These are phyloP conservation scores for Polyporus tsugae DNA, from an alignment of 1,284 basidiomycete genomes.

Conservation along the genomic window DNA sequence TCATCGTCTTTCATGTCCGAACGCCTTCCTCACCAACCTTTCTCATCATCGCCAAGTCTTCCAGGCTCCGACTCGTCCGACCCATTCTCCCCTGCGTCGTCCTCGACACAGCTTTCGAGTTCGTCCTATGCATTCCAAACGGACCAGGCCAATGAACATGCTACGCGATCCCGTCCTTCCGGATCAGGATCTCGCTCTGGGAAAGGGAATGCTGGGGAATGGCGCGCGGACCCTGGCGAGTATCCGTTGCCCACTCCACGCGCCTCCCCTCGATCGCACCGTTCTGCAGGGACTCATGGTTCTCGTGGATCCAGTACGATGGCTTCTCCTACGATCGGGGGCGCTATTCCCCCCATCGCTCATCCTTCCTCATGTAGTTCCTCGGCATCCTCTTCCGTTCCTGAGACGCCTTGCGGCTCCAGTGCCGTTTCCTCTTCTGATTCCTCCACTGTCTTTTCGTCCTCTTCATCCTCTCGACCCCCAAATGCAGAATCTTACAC, in stretches of 20 bases:
- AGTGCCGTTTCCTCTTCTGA: neutral
- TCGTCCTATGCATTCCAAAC: conserved; percentile 19
- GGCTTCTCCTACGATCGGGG: conserved; percentile 21
- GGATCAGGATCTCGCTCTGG: neutral
- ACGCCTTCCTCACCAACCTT: neutral
- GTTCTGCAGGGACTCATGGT: conserved; percentile 13
- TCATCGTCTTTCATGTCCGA: neutral
- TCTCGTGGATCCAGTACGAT: conserved; percentile 27
- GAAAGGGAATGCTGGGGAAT: conserved; percentile 26
- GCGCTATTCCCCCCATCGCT: conserved; percentile 3
- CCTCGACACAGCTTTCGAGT: conserved; percentile 22
- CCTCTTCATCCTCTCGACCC: conserved; percentile 7
- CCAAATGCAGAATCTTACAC: conserved; percentile 6
- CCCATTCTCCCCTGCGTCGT: conserved; percentile 20
- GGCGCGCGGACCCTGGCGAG: conserved; percentile 24
- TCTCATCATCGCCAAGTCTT: neutral
- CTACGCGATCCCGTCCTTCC: neutral
- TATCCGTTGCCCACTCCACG: conserved; percentile 32
- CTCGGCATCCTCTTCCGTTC: neutral
- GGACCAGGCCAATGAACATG: conserved; percentile 17
- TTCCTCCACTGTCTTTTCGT: conserved; percentile 9
- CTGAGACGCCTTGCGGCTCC: neutral
- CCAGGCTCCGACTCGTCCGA: conserved; percentile 21
- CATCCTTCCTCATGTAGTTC: neutral
- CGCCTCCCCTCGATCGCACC: conserved; percentile 18